Base-by-base conservation (phyloP, 768 basidiomycete genomes). In the Lentinula sp. region DNA sequence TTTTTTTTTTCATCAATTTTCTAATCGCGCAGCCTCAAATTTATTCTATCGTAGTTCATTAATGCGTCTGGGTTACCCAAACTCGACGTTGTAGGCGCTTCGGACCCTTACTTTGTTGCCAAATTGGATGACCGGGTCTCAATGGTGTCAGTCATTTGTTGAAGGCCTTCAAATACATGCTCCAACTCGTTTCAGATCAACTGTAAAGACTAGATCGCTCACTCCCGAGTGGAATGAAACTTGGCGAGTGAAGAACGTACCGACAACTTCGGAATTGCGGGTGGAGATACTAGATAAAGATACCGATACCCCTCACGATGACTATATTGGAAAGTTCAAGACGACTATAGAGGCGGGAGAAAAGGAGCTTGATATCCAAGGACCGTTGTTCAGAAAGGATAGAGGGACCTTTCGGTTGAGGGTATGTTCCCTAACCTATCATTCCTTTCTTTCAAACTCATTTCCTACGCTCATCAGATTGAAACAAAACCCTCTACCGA, bases 201-300 rank as follows among this genome's bases (percentile, higher is more conserved):
- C 84, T 0, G 85, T 91, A 9, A 78, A 87, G 65, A 58, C 71
- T 11, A 75, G 82, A 50, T 85, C 84, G 6, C 70, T 84, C 18
- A 65, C 74, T 0, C 90, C 90, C 0, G 84, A 88, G 18, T 91
- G 89, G 89, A 87, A 92, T 66, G 89, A 90, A 67, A 63, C 76
- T 8, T 91, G 90, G 90, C 73, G 75, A 37, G 72, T 91, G 63
- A 87, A 84, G 72, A 90, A 88, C 66, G 89, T 91, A 13, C 89
- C 90, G 0, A 70, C 68, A 4, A 79, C 74, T n/a, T 88, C 88
- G 7, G 76, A 74, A 28, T 71, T 92, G 7, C 69, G 73, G 4
- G 82, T 91, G n/a, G 73, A 80, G 46, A 75, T 92, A n/a, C 70
- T 84, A 60, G 87, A 89, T 69, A 89, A 91, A 66, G 86, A 91